phyloP scores from a whole-genome alignment of 208 protist species.

The Acanthamoeba castellanii region DNA sequence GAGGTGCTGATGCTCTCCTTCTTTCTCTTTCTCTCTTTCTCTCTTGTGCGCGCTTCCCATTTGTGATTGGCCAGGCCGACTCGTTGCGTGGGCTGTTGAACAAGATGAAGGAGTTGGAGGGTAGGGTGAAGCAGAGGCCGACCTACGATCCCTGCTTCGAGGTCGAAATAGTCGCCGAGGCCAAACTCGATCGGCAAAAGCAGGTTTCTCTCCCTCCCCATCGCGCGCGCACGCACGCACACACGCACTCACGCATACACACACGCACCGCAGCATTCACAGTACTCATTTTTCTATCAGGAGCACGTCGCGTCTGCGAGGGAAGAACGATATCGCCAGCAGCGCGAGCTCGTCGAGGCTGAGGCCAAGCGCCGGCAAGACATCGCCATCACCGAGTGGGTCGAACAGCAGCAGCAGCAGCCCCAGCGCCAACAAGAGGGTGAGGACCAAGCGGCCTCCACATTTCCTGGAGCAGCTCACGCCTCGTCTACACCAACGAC shows the following conservation, averaged over 20 bases:
- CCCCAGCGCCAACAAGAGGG: not conserved
- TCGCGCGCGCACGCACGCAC: too few species aligned
- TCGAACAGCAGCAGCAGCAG: constrained; percentile 60
- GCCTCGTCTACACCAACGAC: not conserved
- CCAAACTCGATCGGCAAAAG: constrained; percentile 6
- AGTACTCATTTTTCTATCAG: not conserved
- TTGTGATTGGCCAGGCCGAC: not conserved
- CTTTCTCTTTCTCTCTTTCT: not conserved
- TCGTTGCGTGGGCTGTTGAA: not conserved
- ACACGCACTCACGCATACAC: not conserved
- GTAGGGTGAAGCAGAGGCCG: not conserved
- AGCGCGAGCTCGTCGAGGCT: constrained; percentile 2
- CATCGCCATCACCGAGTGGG: constrained; percentile 69
- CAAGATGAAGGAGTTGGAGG: not conserved
- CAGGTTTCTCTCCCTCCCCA: not conserved
- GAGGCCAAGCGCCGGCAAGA: constrained; percentile 35
- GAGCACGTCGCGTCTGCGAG: not conserved
- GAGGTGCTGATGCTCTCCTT: not conserved
- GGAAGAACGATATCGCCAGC: not conserved
- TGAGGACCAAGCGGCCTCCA: not conserved
- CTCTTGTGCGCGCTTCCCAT: not conserved
- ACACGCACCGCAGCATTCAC: not conserved
- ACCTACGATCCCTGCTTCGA: constrained; percentile 68
- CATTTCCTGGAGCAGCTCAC: too few species aligned
- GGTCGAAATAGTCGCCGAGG: constrained; percentile 2